phyloP scores from a whole-genome alignment of 2,329 filamentous ascomycete genomes.

The Claviceps spartinae region DNA sequence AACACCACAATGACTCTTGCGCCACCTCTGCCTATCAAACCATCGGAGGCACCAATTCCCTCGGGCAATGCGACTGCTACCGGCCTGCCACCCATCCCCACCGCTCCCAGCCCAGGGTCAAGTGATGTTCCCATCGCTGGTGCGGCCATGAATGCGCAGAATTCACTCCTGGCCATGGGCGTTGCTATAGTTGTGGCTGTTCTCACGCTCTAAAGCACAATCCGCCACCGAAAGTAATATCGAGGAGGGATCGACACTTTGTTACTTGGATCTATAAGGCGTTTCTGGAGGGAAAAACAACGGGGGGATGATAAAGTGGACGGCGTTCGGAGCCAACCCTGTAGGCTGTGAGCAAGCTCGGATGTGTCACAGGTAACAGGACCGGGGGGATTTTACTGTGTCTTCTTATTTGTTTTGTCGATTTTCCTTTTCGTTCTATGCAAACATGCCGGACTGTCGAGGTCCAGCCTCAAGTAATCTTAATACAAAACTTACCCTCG shows the following conservation, averaged over 20 bases:
- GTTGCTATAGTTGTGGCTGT: slow-evolving; percentile 5
- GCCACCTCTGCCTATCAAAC: not conserved
- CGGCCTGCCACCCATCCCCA: slow-evolving; percentile 1
- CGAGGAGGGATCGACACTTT: not conserved
- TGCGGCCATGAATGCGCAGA: slow-evolving; percentile 3
- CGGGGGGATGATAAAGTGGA: not conserved
- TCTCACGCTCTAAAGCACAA: slow-evolving; percentile 2
- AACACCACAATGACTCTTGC: not conserved
- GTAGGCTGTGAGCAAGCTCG: not conserved
- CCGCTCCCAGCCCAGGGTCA: not conserved
- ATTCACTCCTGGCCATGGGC: slow-evolving; percentile 6
- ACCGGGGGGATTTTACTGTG: no score
- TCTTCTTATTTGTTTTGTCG: no score
- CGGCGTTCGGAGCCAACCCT: not conserved
- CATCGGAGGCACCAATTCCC: not conserved
- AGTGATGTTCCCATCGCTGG: slow-evolving; percentile 1
- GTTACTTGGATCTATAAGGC: not conserved
- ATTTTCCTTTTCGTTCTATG: not conserved
- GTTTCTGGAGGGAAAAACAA: not conserved
- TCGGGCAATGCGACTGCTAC: slow-evolving; percentile 1
- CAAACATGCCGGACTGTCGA: not conserved
- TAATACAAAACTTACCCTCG: not conserved
- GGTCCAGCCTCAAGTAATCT: not conserved
- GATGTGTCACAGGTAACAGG: not conserved
- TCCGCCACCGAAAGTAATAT: not conserved